phyloP scores from a whole-genome alignment of 1,139 yeast genomes.

The Zygosaccharomyces pseudobailii region DNA sequence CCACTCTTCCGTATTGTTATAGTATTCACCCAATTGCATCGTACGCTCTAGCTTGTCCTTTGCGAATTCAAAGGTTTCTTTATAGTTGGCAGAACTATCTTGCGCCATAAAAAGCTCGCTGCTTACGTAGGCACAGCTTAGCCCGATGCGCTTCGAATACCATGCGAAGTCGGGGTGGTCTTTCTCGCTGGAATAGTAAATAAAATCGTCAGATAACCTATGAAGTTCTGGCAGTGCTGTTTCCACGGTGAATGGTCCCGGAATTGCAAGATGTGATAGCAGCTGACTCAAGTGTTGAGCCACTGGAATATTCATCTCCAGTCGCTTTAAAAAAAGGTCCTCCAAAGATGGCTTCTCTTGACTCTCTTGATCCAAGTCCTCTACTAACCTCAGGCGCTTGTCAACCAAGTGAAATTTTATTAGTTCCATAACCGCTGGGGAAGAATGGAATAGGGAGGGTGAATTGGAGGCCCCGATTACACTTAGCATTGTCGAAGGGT shows the following conservation, averaged over 20 bases:
- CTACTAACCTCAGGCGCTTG: conserved; percentile 45
- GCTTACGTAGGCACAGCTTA: conserved; percentile 66
- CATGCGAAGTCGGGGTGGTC: conserved; percentile 81
- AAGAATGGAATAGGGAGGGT: conserved; percentile 30
- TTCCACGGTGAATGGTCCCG: conserved; percentile 34
- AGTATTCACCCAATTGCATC: conserved; percentile 52
- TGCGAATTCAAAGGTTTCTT: conserved; percentile 61
- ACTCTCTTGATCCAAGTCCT: conserved; percentile 27
- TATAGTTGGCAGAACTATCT: conserved; percentile 56
- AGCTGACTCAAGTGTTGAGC: conserved; percentile 39
- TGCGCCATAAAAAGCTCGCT: conserved; percentile 76
- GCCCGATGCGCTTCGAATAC: conserved; percentile 79
- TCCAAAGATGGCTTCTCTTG: conserved; percentile 34
- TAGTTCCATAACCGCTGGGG: conserved; percentile 55
- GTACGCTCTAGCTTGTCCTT: conserved; percentile 54
- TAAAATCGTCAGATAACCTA: conserved; percentile 74
- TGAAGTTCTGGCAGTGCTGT: conserved; percentile 57
- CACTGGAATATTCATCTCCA: conserved; percentile 57
- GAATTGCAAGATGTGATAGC: conserved; percentile 33
- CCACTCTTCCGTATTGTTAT: conserved; percentile 70
- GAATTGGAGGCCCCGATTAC: conserved; percentile 42
- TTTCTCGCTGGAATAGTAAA: conserved; percentile 70
- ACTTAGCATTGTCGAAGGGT: conserved; percentile 63
- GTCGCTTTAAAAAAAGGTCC: conserved; percentile 54
- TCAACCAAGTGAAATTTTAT: conserved; percentile 60